phyloP scores from a whole-genome alignment of 129 eudicot genomes.

The Kitagawia praeruptora region DNA sequence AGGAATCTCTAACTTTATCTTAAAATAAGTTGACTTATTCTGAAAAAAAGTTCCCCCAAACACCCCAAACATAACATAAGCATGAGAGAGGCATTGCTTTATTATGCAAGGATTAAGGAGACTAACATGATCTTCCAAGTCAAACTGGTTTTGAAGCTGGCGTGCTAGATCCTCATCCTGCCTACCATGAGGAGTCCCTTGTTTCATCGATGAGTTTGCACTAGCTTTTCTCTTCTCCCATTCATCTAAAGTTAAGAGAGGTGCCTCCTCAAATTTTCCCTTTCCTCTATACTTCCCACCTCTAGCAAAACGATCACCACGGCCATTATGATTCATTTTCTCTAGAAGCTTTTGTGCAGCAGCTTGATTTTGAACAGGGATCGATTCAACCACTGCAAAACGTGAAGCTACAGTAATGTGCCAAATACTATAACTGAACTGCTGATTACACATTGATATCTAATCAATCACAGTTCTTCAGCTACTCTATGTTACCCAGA shows the following conservation, averaged over 20 bases:
- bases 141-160: constrained; percentile 76
- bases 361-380: constrained; percentile 83
- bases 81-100: neutral
- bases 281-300: constrained; percentile 59
- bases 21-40: too few relatives aligned
- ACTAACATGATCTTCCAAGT: constrained; percentile 72
- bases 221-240: constrained; percentile 79
- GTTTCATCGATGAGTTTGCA: constrained; percentile 28
- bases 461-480: neutral
- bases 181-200: constrained; percentile 28
- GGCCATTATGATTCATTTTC: constrained; percentile 40
- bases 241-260: constrained; percentile 65
- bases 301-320: constrained; percentile 35
- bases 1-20: too few relatives aligned
- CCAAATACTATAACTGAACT: neutral
- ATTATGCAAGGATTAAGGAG: constrained; percentile 2
- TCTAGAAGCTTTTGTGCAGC: constrained; percentile 92
- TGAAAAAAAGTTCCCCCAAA: too few relatives aligned
- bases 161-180: constrained; percentile 85
- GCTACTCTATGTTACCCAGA: neutral
- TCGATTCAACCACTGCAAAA: constrained; percentile 43
- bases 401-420: neutral
- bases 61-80: too few relatives aligned
- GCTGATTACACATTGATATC: neutral
- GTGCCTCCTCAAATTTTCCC: constrained; percentile 43